Evolutionary conservation across 108 stramenopile genomes (phyloP).

Genomic region (Parietichytrium sp.): DNA sequence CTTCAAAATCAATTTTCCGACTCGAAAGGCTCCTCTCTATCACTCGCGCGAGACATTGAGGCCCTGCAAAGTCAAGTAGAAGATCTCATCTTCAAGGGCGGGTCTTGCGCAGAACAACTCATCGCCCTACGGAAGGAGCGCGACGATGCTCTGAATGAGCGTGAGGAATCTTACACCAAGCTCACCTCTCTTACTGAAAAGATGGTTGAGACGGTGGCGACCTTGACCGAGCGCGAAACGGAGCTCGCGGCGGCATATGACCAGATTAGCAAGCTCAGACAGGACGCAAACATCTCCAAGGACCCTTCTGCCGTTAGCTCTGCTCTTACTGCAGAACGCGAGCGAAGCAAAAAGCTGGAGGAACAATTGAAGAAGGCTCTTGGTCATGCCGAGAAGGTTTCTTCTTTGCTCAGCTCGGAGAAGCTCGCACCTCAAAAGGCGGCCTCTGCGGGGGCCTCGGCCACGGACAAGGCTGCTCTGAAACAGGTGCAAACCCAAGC

Average conservation of each 20-base stretch:
- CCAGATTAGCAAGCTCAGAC: background rate
- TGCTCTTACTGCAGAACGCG: conserved; percentile 8
- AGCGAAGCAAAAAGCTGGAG: background rate
- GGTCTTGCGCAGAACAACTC: conserved; percentile 26
- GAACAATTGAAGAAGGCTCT: background rate
- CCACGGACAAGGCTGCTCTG: background rate
- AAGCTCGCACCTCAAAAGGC: background rate
- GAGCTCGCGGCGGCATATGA: background rate
- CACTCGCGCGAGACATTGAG: too few species aligned
- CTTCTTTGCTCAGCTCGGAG: background rate
- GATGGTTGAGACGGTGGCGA: conserved; percentile 5
- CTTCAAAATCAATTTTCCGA: background rate
- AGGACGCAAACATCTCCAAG: too few species aligned
- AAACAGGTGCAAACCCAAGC: background rate
- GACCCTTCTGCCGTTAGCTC: background rate
- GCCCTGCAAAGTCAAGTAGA: conserved; percentile 12
- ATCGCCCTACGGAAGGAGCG: background rate
- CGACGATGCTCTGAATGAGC: background rate
- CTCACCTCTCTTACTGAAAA: background rate
- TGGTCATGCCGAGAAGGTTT: background rate
- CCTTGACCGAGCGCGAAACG: background rate
- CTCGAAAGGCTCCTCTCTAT: too few species aligned
- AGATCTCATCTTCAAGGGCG: conserved; percentile 38
- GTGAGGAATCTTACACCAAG: background rate
- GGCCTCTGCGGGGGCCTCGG: background rate